A percentile compares a stretch with the other conserved stretches of the same genome.
Evolutionary conservation across 768 basidiomycete genomes (phyloP).

Genomic region (Boletus tylopilopsis): DNA sequence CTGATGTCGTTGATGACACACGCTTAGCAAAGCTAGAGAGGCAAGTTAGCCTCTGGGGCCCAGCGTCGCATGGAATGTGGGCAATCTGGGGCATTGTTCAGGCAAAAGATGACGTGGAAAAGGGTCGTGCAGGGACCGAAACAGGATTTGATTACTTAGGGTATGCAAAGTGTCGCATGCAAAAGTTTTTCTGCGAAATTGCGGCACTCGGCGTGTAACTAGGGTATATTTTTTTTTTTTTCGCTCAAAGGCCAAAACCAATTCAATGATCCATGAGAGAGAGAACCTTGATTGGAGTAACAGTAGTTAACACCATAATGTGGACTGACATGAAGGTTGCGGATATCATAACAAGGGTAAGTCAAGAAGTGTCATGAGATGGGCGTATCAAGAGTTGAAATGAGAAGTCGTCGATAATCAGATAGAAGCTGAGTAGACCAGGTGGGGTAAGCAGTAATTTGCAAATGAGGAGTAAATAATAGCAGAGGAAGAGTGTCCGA

Average conservation of each 20-base stretch:
- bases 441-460: conserved; percentile 6
- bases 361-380: conserved; percentile 35
- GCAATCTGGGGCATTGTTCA: conserved; percentile 93
- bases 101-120: conserved; percentile 70
- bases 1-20: conserved; percentile 33
- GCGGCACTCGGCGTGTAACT: conserved; percentile 38
- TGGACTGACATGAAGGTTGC: conserved; percentile 38
- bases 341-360: conserved; percentile 36
- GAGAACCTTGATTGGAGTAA: conserved; percentile 42
- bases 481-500: conserved; percentile 39
- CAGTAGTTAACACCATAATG: conserved; percentile 35
- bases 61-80: conserved; percentile 90
- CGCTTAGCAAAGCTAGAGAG: conserved; percentile 61
- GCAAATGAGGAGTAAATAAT: conserved; percentile 5
- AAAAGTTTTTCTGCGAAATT: conserved; percentile 57
- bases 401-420: conserved; percentile 12
- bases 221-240: background rate
- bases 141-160: conserved; percentile 89
- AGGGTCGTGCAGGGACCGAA: conserved; percentile 39
- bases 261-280: conserved; percentile 18
- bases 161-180: conserved; percentile 71
- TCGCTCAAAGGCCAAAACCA: background rate
- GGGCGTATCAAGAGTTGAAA: conserved; percentile 24
- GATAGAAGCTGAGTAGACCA: conserved; percentile 7
- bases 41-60: conserved; percentile 85